Conservation (phyloP, 2,329 filamentous ascomycete species). For the Penicillium verrucosum region DNA sequence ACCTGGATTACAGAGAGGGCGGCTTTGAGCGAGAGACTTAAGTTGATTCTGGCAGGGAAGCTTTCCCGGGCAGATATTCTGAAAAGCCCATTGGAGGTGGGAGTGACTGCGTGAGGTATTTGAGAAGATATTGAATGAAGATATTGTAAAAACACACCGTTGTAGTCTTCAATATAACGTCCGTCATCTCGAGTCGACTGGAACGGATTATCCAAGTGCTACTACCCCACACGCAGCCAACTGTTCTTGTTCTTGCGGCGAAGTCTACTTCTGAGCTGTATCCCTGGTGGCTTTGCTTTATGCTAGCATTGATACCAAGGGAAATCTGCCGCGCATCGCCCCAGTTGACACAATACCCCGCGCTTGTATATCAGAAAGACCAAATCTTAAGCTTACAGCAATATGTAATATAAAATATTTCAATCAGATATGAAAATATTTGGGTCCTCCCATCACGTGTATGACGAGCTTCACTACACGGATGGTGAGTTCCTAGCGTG, state of each 20-base stretch:
- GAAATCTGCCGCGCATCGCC: neutral
- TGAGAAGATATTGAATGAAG: neutral
- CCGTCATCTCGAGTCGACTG: neutral
- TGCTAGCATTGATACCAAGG: neutral
- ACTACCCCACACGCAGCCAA: neutral
- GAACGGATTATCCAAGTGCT: neutral
- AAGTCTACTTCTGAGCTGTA: neutral
- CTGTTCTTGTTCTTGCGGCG: neutral
- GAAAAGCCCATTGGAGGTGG: conserved; percentile 5
- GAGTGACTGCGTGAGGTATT: neutral
- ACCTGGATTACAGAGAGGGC: conserved; percentile 31
- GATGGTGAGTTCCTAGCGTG: conserved; percentile 5
- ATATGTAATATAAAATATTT: neutral
- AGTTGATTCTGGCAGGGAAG: conserved; percentile 15
- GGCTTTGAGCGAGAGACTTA: conserved; percentile 23
- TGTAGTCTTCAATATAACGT: too few species aligned
- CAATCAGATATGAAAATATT: neutral
- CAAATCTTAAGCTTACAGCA: neutral
- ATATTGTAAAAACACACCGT: too few species aligned
- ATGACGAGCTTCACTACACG: conserved; percentile 15
- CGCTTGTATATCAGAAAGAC: neutral
- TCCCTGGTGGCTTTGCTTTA: too few species aligned
- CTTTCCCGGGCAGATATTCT: conserved; percentile 4
- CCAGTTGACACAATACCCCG: neutral
- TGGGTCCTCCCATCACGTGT: conserved; percentile 9